Percentiles rank a stretch among this genome's conserved stretches.
Evolutionary conservation across 257 asterid genomes (phyloP).

Genomic region (Lycium ferocissimum): DNA sequence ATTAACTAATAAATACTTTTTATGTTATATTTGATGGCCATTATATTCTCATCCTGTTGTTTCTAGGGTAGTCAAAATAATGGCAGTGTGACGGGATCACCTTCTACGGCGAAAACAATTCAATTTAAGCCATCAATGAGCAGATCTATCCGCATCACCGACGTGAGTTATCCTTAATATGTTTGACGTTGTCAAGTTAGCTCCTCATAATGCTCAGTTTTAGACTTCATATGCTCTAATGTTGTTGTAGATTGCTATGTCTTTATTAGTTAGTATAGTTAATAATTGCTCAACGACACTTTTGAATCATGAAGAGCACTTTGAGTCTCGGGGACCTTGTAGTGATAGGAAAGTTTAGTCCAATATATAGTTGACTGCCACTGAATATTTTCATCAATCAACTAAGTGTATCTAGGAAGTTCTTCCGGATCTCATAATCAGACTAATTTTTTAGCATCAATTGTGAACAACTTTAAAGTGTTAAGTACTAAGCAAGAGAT

Average conservation of each 20-base stretch:
- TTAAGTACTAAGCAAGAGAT: not conserved
- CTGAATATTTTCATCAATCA: not conserved
- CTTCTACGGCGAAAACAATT: conserved; percentile 52
- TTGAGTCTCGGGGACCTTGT: not conserved
- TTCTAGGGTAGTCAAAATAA: conserved; percentile 64
- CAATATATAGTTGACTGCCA: conserved; percentile 6
- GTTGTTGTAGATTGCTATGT: conserved; percentile 7
- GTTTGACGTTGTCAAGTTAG: conserved; percentile 26
- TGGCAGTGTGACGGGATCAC: conserved; percentile 47
- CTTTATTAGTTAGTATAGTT: not conserved
- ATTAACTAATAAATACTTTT: not conserved
- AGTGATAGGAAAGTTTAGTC: not conserved
- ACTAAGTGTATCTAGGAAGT: not conserved
- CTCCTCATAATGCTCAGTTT: not conserved
- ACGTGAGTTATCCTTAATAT: conserved; percentile 50
- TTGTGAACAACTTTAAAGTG: not conserved
- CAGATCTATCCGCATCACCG: conserved; percentile 51
- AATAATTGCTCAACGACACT: not conserved
- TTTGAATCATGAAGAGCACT: conserved; percentile 9
- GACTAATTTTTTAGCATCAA: not conserved
- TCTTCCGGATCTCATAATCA: not conserved
- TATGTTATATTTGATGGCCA: conserved; percentile 24
- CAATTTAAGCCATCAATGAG: conserved; percentile 47
- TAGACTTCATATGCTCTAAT: conserved; percentile 10
- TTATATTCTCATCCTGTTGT: conserved; percentile 35